Percentiles rank a stretch among this genome's conserved stretches.
Conservation (phyloP, 306 rosid species). For the Vigna trinervia region DNA sequence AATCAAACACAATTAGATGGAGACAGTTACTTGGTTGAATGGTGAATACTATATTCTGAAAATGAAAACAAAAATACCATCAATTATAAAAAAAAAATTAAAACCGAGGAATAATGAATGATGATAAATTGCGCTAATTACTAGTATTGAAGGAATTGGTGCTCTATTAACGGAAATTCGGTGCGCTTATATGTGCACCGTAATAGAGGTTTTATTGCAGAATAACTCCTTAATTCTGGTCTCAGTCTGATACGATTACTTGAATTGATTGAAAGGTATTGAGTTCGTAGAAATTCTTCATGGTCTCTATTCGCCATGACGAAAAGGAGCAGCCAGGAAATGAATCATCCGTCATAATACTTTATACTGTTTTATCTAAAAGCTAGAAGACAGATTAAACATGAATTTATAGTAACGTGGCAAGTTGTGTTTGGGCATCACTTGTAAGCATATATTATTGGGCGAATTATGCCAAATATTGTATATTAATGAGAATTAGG, state of each 20-base stretch:
- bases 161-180: neutral
- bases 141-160: constrained; percentile 12
- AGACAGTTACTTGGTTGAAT: constrained; percentile 6
- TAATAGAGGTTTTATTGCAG: neutral
- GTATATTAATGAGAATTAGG: constrained; percentile 16
- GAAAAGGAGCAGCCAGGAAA: constrained; percentile 3
- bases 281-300: constrained; percentile 36
- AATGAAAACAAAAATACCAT: neutral
- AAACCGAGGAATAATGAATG: neutral
- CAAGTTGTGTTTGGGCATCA: constrained; percentile 35
- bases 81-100: neutral
- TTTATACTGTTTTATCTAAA: constrained; percentile 47
- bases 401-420: constrained; percentile 39
- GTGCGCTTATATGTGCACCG: constrained; percentile 12
- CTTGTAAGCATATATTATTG: constrained; percentile 32
- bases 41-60: neutral
- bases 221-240: constrained; percentile 19
- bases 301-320: constrained; percentile 12
- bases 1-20: neutral
- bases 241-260: constrained; percentile 7
- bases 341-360: neutral
- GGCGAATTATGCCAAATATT: constrained; percentile 26
- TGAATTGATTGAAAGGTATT: constrained; percentile 26
- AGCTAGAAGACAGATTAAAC: constrained; percentile 45
- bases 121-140: constrained; percentile 6